Percentiles rank a stretch among this genome's conserved stretches.
Evolutionary conservation across 2,329 filamentous ascomycete genomes (phyloP).

Genomic region (Neurospora crassa): DNA sequence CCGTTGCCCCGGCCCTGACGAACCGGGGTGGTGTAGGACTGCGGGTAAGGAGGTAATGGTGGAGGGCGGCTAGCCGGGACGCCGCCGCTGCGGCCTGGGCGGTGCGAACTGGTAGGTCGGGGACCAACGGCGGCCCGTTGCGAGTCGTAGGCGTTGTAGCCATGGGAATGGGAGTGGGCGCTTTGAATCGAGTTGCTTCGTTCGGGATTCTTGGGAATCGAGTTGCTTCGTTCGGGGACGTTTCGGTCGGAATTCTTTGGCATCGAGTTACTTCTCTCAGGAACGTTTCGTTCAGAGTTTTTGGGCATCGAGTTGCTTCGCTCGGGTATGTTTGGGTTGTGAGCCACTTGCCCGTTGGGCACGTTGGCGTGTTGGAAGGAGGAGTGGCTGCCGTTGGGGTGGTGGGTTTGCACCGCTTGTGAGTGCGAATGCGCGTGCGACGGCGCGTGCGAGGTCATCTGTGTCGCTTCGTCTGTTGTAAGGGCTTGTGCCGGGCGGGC

Average conservation of each 20-base stretch:
- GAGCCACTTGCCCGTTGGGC: not conserved
- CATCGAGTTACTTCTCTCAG: not conserved
- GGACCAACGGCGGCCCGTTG: not conserved
- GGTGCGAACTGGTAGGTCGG: not conserved
- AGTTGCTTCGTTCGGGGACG: not conserved
- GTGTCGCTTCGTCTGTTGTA: constrained; percentile 41
- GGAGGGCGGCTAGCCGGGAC: constrained; percentile 24
- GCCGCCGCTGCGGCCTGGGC: constrained; percentile 13
- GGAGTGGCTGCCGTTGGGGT: constrained; percentile 4
- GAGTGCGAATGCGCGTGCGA: not conserved
- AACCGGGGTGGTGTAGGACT: constrained; percentile 28
- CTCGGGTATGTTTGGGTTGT: not conserved
- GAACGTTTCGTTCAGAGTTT: not conserved
- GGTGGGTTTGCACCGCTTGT: constrained; percentile 10
- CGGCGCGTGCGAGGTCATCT: constrained; percentile 19
- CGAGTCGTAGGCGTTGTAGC: not conserved
- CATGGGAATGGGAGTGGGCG: not conserved
- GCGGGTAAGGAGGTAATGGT: constrained; percentile 37
- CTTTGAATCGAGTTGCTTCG: not conserved
- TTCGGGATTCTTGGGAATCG: not conserved
- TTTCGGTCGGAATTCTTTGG: not conserved
- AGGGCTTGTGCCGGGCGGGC: constrained; percentile 33
- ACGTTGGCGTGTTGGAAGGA: not conserved
- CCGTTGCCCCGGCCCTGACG: constrained; percentile 25
- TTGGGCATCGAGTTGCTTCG: not conserved